These are phyloP conservation scores for Aspergillus sp. DNA, from an alignment of 2,329 filamentous ascomycete genomes.

Conservation along the genomic window DNA sequence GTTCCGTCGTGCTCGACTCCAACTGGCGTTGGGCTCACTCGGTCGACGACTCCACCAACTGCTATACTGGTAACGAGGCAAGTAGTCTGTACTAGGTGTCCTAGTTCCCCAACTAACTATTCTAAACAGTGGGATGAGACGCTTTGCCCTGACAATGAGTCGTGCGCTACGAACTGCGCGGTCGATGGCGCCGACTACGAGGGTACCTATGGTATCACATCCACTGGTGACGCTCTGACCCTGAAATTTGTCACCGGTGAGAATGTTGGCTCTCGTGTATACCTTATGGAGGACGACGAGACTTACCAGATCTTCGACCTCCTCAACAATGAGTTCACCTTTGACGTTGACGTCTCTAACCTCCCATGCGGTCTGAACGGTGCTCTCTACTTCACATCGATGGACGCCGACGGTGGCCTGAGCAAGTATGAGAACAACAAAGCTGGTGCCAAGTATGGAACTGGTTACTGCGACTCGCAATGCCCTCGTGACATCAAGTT, in stretches of 20 bases:
- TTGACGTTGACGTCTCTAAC: conserved; percentile 69
- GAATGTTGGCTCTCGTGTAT: conserved; percentile 56
- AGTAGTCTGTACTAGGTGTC: not conserved
- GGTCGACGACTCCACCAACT: conserved; percentile 51
- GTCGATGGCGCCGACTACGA: conserved; percentile 57
- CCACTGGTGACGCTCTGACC: conserved; percentile 48
- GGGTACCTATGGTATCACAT: conserved; percentile 52
- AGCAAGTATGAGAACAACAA: conserved; percentile 51
- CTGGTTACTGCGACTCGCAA: conserved; percentile 64
- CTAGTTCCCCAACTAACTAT: not conserved
- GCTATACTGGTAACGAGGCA: conserved; percentile 53
- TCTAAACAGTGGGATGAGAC: conserved; percentile 41
- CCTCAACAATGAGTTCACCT: conserved; percentile 67
- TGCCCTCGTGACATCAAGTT: conserved; percentile 52
- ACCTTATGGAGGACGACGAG: conserved; percentile 59
- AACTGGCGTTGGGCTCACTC: conserved; percentile 60
- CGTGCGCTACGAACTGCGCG: conserved; percentile 57
- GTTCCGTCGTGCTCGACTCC: conserved; percentile 56
- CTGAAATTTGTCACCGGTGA: conserved; percentile 49
- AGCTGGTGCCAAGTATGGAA: conserved; percentile 60
- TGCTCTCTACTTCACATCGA: conserved; percentile 64
- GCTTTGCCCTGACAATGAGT: conserved; percentile 49
- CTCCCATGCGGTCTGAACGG: conserved; percentile 70
- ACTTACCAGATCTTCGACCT: conserved; percentile 66
- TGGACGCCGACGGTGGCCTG: conserved; percentile 60